Percentiles rank a stretch among this genome's conserved stretches.
Evolutionary conservation across 2,329 filamentous ascomycete species (phyloP).

Genomic region (Septoria linicola): DNA sequence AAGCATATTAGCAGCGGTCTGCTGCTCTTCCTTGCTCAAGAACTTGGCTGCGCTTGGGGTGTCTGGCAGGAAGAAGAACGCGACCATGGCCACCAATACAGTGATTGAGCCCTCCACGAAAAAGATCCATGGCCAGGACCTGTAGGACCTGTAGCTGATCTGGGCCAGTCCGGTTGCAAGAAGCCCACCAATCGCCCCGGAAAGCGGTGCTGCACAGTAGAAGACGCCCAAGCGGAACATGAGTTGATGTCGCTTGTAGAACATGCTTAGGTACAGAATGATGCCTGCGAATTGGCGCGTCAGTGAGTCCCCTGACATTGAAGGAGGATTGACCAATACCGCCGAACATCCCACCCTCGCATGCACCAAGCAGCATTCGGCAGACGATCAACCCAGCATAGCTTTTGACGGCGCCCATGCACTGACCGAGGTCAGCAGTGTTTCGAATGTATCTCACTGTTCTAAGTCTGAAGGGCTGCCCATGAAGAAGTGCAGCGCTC

Average conservation of each 20-base stretch:
- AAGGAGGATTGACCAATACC: neutral
- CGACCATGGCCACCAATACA: slow-evolving; percentile 53
- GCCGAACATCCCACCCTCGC: slow-evolving; percentile 42
- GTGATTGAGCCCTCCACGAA: slow-evolving; percentile 54
- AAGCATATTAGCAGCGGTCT: slow-evolving; percentile 34
- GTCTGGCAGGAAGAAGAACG: slow-evolving; percentile 57
- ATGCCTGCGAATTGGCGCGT: slow-evolving; percentile 40
- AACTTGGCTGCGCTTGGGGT: slow-evolving; percentile 50
- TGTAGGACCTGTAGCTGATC: slow-evolving; percentile 41
- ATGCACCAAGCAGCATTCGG: slow-evolving; percentile 44
- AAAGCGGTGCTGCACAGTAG: slow-evolving; percentile 40
- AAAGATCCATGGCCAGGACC: slow-evolving; percentile 43
- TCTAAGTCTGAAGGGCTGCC: too few relatives aligned
- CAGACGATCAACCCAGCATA: slow-evolving; percentile 44
- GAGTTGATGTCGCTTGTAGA: slow-evolving; percentile 44
- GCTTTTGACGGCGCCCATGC: slow-evolving; percentile 45
- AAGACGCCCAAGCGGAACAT: slow-evolving; percentile 42
- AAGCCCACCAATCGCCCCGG: slow-evolving; percentile 45
- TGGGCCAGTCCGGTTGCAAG: slow-evolving; percentile 45
- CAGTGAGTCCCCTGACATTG: slow-evolving; percentile 37
- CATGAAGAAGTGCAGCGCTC: too few relatives aligned
- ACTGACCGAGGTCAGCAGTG: too few relatives aligned
- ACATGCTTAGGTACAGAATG: slow-evolving; percentile 46
- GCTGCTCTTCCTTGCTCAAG: slow-evolving; percentile 36
- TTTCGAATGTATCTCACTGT: too few relatives aligned